Conservation (phyloP, 176 grass and related monocot genomes). For the Hordeum vulgare region DNA sequence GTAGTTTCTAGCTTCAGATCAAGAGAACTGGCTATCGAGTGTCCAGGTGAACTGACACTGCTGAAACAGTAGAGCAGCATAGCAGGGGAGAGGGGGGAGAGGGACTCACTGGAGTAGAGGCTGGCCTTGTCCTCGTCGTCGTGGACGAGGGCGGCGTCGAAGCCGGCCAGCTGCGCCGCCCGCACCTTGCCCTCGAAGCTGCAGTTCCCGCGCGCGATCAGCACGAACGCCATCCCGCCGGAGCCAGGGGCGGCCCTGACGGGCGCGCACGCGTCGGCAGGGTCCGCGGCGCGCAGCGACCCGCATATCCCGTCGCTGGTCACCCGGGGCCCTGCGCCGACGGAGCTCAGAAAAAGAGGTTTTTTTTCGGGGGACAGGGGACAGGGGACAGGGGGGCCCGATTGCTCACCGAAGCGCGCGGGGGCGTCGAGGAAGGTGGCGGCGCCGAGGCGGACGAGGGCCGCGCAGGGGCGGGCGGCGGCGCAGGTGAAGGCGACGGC, state of each 20-base stretch:
- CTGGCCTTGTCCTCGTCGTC: slow-evolving; percentile 72
- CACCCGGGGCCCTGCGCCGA: slow-evolving; percentile 45
- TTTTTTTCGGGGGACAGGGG: neutral
- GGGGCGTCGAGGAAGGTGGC: slow-evolving; percentile 67
- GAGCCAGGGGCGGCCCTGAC: slow-evolving; percentile 23
- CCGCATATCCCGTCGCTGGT: slow-evolving; percentile 57
- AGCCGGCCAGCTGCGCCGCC: slow-evolving; percentile 55
- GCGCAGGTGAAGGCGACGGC: neutral
- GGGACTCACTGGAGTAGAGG: slow-evolving; percentile 71
- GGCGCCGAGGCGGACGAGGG: slow-evolving; percentile 53
- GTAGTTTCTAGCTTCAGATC: neutral
- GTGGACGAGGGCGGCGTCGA: slow-evolving; percentile 60
- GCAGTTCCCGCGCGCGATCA: slow-evolving; percentile 68
- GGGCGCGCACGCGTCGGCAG: slow-evolving; percentile 47
- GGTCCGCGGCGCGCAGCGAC: slow-evolving; percentile 52
- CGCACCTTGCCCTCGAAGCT: slow-evolving; percentile 76
- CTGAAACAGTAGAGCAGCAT: neutral
- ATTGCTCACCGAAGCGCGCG: slow-evolving; percentile 57
- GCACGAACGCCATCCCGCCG: slow-evolving; percentile 34
- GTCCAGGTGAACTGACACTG: neutral
- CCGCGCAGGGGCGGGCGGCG: slow-evolving; percentile 40
- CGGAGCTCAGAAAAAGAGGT: neutral
- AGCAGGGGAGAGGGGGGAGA: neutral
- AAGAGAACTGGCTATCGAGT: neutral
- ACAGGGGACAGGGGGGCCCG: too few relatives aligned